phyloP scores from a whole-genome alignment of 1,284 basidiomycete species.

The Puccinia polysora region DNA sequence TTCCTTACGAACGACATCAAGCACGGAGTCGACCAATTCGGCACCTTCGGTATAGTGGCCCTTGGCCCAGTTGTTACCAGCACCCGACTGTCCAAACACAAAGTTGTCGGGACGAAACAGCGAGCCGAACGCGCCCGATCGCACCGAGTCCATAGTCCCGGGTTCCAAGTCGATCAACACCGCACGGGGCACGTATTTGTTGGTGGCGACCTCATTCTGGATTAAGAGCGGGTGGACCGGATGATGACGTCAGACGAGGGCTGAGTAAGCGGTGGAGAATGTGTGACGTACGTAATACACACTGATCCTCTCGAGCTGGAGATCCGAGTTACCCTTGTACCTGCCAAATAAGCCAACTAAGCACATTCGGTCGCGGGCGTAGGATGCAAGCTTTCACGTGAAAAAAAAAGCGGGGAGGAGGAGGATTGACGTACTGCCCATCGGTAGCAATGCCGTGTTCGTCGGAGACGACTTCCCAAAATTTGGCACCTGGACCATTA shows the following conservation, averaged over 20 bases:
- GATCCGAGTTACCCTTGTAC: constrained; percentile 88
- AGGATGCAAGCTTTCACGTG: no score
- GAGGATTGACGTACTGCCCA: constrained; percentile 57
- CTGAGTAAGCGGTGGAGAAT: not conserved
- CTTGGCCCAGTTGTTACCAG: constrained; percentile 79
- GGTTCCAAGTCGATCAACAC: constrained; percentile 85
- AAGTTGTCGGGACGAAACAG: constrained; percentile 77
- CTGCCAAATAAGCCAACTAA: constrained; percentile 22
- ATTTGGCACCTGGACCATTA: constrained; percentile 74
- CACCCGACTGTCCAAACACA: constrained; percentile 66
- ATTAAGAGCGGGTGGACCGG: not conserved
- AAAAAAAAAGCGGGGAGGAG: no score
- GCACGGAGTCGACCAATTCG: constrained; percentile 79
- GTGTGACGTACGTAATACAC: constrained; percentile 66
- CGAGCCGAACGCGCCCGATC: constrained; percentile 64
- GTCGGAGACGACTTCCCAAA: constrained; percentile 91
- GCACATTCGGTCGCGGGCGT: constrained; percentile 39
- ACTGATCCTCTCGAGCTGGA: constrained; percentile 94
- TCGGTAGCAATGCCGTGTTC: constrained; percentile 93
- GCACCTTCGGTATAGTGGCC: constrained; percentile 81
- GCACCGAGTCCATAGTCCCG: constrained; percentile 71
- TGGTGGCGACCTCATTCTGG: constrained; percentile 53
- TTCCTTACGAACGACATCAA: constrained; percentile 58
- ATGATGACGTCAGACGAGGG: not conserved
- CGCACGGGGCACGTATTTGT: constrained; percentile 87